Percentiles rank a stretch among this genome's conserved stretches.
Conservation (phyloP, 2,329 filamentous ascomycete species). For the Ilyonectria robusta region DNA sequence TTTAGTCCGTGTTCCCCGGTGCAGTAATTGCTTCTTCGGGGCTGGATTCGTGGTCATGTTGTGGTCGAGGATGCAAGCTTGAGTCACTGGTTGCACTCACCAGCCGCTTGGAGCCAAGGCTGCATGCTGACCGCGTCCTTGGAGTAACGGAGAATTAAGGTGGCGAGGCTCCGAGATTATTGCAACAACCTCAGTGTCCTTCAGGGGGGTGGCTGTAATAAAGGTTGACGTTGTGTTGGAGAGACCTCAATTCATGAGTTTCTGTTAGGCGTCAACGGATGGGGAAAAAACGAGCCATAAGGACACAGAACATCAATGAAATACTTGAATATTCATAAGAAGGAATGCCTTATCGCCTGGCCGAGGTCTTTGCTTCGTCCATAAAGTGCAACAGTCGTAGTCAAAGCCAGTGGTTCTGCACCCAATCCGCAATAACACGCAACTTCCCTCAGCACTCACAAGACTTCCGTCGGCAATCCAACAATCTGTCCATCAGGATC, state of each 20-base stretch:
- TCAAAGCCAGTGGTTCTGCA: neutral
- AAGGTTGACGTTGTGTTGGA: neutral
- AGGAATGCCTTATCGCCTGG: neutral
- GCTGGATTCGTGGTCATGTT: neutral
- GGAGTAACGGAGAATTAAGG: neutral
- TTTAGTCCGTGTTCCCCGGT: neutral
- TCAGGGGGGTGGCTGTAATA: neutral
- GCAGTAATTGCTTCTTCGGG: neutral
- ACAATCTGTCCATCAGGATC: neutral
- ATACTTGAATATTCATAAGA: neutral
- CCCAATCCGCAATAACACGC: neutral
- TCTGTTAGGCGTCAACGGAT: neutral
- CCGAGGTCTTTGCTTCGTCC: neutral
- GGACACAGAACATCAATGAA: neutral
- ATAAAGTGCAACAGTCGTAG: neutral
- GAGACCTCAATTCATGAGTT: neutral
- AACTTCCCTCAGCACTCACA: neutral
- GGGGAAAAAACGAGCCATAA: neutral
- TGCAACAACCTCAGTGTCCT: neutral
- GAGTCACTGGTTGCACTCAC: neutral
- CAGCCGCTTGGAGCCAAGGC: neutral
- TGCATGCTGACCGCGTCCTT: slow-evolving; percentile 1
- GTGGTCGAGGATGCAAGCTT: neutral
- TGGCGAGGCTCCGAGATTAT: neutral
- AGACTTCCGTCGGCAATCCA: neutral